These are phyloP conservation scores for Myrica gale DNA, from an alignment of 306 rosid genomes.

Conservation along the genomic window DNA sequence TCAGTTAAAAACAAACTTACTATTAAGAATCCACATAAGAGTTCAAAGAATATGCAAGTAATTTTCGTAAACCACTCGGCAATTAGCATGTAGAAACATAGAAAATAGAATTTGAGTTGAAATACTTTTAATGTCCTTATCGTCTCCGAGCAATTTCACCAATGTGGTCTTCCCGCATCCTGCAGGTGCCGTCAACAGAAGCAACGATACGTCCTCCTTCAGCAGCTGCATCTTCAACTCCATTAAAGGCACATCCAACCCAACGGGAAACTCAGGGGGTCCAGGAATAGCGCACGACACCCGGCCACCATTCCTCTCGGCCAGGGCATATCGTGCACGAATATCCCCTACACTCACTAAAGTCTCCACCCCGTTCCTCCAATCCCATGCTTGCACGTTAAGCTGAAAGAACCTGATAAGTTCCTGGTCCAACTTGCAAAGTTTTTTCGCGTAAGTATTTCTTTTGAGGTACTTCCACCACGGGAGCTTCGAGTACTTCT, in stretches of 20 bases:
- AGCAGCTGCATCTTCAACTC: constrained; percentile 42
- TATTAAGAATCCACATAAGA: too few relatives aligned
- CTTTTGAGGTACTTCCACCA: background rate
- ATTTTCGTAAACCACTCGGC: too few relatives aligned
- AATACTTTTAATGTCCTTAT: constrained; percentile 40
- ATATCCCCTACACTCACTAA: background rate
- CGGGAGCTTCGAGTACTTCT: background rate
- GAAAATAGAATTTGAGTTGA: background rate
- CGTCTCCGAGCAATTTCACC: constrained; percentile 38
- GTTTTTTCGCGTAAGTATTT: background rate
- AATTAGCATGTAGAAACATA: too few relatives aligned
- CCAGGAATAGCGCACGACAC: constrained; percentile 26
- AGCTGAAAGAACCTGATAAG: background rate
- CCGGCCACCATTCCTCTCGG: background rate
- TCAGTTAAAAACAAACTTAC: too few relatives aligned
- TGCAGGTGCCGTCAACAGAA: constrained; percentile 41
- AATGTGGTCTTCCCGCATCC: constrained; percentile 60
- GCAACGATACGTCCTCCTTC: constrained; percentile 13
- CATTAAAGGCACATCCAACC: constrained; percentile 31
- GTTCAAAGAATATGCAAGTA: too few relatives aligned
- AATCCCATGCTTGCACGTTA: background rate
- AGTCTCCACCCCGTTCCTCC: constrained; percentile 13
- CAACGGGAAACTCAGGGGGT: constrained; percentile 23
- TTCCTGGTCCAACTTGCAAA: constrained; percentile 6
- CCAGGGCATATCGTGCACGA: constrained; percentile 8